Evolutionary conservation across 108 stramenopile genomes (phyloP).

Genomic region (Mayamaea pseudoterrestris): DNA sequence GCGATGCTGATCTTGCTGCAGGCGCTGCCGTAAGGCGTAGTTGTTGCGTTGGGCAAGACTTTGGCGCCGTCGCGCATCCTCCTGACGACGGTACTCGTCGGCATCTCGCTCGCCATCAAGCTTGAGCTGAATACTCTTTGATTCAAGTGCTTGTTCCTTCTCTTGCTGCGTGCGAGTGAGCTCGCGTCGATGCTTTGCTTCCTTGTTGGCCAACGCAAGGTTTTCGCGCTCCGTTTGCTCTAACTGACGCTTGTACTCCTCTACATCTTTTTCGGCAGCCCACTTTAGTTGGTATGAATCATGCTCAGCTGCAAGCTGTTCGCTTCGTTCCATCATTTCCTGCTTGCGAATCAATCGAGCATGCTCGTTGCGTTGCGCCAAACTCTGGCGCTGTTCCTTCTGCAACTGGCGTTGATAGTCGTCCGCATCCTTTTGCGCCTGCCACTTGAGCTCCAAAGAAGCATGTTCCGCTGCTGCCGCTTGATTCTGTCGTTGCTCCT

Average conservation of each 20-base stretch:
- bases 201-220: conserved; percentile 29
- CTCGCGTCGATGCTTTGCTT: conserved; percentile 13
- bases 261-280: conserved; percentile 38
- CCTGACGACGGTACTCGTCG: conserved; percentile 22
- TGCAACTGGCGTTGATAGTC: conserved; percentile 26
- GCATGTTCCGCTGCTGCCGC: conserved; percentile 18
- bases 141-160: conserved; percentile 14
- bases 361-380: conserved; percentile 29
- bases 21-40: conserved; percentile 14
- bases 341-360: conserved; percentile 5
- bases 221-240: conserved; percentile 24
- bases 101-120: conserved; percentile 39
- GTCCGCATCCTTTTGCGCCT: conserved; percentile 34
- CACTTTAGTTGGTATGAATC: conserved; percentile 29
- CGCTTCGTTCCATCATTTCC: conserved; percentile 8
- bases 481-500: conserved; percentile 12
- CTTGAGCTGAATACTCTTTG: conserved; percentile 33
- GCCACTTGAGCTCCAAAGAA: conserved; percentile 34
- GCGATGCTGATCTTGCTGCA: conserved; percentile 14
- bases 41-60: conserved; percentile 31
- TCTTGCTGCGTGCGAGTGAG: conserved; percentile 23
- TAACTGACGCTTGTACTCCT: conserved; percentile 21
- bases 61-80: conserved; percentile 22
- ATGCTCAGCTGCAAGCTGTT: conserved; percentile 12
- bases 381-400: conserved; percentile 24